phyloP scores from a whole-genome alignment of 495 filamentous ascomycete species.

The Parachaetomium inaequale region DNA sequence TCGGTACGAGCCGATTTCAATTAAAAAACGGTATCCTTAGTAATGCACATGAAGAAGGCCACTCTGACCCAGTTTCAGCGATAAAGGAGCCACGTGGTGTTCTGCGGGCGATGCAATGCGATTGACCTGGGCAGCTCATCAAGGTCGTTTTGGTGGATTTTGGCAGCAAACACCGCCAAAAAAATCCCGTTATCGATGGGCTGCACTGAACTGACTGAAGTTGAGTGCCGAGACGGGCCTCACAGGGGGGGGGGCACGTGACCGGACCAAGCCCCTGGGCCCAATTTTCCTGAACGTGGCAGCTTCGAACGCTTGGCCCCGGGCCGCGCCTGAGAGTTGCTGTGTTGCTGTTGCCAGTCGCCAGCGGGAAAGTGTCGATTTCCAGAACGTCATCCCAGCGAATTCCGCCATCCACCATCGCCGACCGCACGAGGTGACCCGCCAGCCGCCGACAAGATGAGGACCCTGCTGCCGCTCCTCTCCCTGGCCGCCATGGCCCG shows the following conservation, averaged over 20 bases:
- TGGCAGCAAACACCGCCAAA: slow-evolving; percentile 20
- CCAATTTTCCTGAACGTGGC: slow-evolving; percentile 47
- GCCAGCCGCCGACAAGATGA: slow-evolving; percentile 38
- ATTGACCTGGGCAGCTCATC: slow-evolving; percentile 8
- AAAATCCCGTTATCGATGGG: background rate
- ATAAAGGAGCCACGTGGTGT: background rate
- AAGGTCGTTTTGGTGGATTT: slow-evolving; percentile 8
- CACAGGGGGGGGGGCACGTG: slow-evolving; percentile 25
- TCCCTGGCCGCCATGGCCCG: slow-evolving; percentile 54
- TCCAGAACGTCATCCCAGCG: slow-evolving; percentile 1
- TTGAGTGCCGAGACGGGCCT: slow-evolving; percentile 4
- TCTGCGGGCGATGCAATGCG: background rate
- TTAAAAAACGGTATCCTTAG: background rate
- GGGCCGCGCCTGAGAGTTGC: slow-evolving; percentile 6
- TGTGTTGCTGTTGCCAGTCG: background rate
- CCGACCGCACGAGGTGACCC: slow-evolving; percentile 2
- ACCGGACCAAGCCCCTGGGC: slow-evolving; percentile 27
- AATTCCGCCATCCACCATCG: background rate
- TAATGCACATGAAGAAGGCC: background rate
- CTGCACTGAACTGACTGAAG: background rate
- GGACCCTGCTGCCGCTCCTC: slow-evolving; percentile 48
- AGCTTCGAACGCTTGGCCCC: slow-evolving; percentile 35
- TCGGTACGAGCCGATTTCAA: background rate
- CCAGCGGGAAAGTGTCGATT: slow-evolving; percentile 2
- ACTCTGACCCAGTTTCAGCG: background rate